phyloP scores from a whole-genome alignment of 164 flowering plant genomes.

The Magnolia changhungtana region DNA sequence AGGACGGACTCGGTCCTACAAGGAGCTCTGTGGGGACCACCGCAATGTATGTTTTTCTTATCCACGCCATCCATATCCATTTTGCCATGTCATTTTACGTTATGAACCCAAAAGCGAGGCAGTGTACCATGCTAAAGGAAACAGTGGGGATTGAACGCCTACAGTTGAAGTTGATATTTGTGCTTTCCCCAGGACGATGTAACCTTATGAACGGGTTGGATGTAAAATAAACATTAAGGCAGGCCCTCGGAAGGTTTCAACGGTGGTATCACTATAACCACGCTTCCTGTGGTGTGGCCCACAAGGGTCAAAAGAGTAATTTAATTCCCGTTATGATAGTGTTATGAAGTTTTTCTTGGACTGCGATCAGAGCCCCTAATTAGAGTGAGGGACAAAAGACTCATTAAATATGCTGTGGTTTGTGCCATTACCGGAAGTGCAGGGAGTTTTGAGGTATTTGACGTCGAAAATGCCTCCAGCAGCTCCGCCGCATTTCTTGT shows the following conservation, averaged over 20 bases:
- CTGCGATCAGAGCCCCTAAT: neutral
- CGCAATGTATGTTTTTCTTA: too few species aligned
- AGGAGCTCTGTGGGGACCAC: too few species aligned
- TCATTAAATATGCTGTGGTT: neutral
- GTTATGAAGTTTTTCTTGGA: neutral
- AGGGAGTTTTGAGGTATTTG: slow-evolving; percentile 48
- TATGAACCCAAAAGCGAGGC: too few species aligned
- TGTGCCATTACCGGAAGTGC: slow-evolving; percentile 49
- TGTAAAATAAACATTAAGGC: too few species aligned
- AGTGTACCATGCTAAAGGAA: too few species aligned
- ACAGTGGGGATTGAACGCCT: too few species aligned
- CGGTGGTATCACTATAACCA: neutral
- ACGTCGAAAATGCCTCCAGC: slow-evolving; percentile 34
- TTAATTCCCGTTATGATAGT: neutral
- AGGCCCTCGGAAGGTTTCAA: neutral
- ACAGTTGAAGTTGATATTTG: too few species aligned
- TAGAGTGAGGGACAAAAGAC: neutral
- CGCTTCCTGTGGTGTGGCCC: neutral
- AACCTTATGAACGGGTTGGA: too few species aligned
- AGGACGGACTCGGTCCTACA: too few species aligned
- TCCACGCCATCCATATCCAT: too few species aligned
- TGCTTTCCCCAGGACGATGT: too few species aligned
- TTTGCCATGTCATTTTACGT: too few species aligned
- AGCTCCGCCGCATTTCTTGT: slow-evolving; percentile 31
- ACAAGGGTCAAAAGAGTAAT: neutral